phyloP scores from a whole-genome alignment of 2,329 filamentous ascomycete genomes.

The Fusarium chlamydosporum region DNA sequence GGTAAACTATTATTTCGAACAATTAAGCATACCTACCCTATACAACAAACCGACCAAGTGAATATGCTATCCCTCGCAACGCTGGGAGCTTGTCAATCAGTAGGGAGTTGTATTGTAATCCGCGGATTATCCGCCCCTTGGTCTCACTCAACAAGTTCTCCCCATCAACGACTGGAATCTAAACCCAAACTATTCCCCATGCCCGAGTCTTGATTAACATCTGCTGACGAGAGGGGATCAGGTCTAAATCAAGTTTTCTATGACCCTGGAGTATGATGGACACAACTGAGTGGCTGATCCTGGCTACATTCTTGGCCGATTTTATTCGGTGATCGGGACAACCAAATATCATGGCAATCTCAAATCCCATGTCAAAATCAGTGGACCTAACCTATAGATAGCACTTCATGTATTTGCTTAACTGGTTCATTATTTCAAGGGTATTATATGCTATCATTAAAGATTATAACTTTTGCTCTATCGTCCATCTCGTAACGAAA shows the following conservation, averaged over 20 bases:
- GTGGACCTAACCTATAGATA: slow-evolving; percentile 14
- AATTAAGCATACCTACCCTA: slow-evolving; percentile 8
- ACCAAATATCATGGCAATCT: slow-evolving; percentile 5
- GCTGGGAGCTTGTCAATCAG: slow-evolving; percentile 26
- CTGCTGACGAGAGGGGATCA: slow-evolving; percentile 5
- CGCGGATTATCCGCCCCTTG: slow-evolving; percentile 39
- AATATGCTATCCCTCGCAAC: slow-evolving; percentile 20
- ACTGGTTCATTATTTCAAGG: neutral
- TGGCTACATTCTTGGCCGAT: slow-evolving; percentile 18
- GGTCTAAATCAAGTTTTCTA: too few relatives aligned
- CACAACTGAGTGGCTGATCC: too few relatives aligned
- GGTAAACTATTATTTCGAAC: slow-evolving; percentile 9
- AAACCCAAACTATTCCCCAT: slow-evolving; percentile 28
- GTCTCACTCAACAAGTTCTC: slow-evolving; percentile 14
- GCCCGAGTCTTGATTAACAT: slow-evolving; percentile 15
- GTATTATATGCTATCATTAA: slow-evolving; percentile 39
- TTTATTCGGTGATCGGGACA: slow-evolving; percentile 4
- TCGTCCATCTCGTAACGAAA: neutral
- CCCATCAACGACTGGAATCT: slow-evolving; percentile 41
- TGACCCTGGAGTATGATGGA: too few relatives aligned
- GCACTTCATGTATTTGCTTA: neutral
- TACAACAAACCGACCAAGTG: neutral
- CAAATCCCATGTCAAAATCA: neutral
- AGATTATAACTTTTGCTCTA: slow-evolving; percentile 9
- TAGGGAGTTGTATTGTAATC: slow-evolving; percentile 1